Conservation (phyloP, 768 basidiomycete species). For the Psilocybe subaeruginosa region DNA sequence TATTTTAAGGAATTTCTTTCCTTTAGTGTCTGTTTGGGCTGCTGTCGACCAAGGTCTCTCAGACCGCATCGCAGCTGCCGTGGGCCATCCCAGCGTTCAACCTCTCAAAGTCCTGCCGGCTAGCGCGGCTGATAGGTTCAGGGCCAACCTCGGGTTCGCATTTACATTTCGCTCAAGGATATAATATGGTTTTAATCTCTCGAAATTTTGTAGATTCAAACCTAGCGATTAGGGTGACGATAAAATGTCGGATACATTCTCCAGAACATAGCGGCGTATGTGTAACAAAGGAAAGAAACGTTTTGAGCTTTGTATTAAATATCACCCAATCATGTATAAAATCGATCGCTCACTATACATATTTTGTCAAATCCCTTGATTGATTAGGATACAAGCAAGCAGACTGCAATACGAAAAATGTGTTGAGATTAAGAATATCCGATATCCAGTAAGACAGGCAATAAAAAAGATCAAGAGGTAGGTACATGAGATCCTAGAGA, state of each 20-base stretch:
- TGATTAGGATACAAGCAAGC: too few species aligned
- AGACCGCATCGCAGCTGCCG: slow-evolving; percentile 77
- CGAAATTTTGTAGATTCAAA: slow-evolving; percentile 14
- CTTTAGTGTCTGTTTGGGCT: slow-evolving; percentile 77
- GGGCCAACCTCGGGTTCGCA: slow-evolving; percentile 40
- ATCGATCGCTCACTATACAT: too few species aligned
- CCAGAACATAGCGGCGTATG: too few species aligned
- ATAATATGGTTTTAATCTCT: slow-evolving; percentile 6
- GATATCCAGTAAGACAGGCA: neutral
- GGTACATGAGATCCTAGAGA: slow-evolving; percentile 42
- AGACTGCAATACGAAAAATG: too few species aligned
- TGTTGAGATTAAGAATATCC: too few species aligned
- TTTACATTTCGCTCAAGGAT: slow-evolving; percentile 14
- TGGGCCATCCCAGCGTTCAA: slow-evolving; percentile 58
- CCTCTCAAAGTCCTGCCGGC: slow-evolving; percentile 69
- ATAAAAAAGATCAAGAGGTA: neutral
- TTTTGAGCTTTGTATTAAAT: too few species aligned
- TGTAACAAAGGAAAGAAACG: too few species aligned
- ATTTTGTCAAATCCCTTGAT: too few species aligned
- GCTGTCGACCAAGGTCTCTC: slow-evolving; percentile 76
- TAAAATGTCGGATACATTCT: neutral
- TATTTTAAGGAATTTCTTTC: neutral
- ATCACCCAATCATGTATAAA: too few species aligned
- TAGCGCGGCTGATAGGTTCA: slow-evolving; percentile 56
- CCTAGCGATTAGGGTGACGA: slow-evolving; percentile 1